Percentiles rank a stretch among this genome's conserved stretches.
Conservation (phyloP, 352 stramenopile genomes). For the Phytophthora hibernalis region DNA sequence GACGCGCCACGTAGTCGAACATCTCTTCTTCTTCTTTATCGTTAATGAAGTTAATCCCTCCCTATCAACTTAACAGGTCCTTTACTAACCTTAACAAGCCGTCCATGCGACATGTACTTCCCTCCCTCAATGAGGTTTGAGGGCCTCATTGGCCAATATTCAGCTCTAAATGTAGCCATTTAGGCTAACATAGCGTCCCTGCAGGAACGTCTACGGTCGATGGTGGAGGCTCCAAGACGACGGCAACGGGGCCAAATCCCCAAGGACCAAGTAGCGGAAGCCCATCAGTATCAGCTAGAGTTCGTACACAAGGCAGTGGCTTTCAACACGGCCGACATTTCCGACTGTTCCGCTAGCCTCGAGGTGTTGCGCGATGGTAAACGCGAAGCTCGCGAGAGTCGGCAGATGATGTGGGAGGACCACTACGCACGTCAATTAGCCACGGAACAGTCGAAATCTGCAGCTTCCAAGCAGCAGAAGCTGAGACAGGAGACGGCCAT, state of each 20-base stretch:
- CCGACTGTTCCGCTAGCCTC: constrained; percentile 62
- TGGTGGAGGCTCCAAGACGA: constrained; percentile 47
- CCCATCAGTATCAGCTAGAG: constrained; percentile 51
- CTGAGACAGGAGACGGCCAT: constrained; percentile 60
- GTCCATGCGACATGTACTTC: constrained; percentile 15
- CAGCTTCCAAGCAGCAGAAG: constrained; percentile 45
- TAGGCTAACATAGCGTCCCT: constrained; percentile 28
- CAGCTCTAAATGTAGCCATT: constrained; percentile 16
- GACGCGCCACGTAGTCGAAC: constrained; percentile 65
- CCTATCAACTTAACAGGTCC: not conserved
- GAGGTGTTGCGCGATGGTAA: constrained; percentile 48
- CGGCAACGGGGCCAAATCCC: constrained; percentile 62
- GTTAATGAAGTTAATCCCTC: constrained; percentile 1
- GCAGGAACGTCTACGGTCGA: constrained; percentile 54
- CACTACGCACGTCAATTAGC: constrained; percentile 46
- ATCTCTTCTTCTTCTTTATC: constrained; percentile 36
- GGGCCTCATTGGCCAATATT: not conserved
- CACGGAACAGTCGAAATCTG: constrained; percentile 25
- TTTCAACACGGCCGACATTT: constrained; percentile 58
- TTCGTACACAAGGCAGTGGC: constrained; percentile 43
- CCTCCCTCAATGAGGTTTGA: no score
- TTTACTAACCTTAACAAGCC: no score
- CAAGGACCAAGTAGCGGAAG: constrained; percentile 43
- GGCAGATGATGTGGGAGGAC: constrained; percentile 76
- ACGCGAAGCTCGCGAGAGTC: constrained; percentile 57